These are phyloP conservation scores for Apiotrichum brassicae DNA, from an alignment of 1,284 basidiomycete species.

Conservation along the genomic window DNA sequence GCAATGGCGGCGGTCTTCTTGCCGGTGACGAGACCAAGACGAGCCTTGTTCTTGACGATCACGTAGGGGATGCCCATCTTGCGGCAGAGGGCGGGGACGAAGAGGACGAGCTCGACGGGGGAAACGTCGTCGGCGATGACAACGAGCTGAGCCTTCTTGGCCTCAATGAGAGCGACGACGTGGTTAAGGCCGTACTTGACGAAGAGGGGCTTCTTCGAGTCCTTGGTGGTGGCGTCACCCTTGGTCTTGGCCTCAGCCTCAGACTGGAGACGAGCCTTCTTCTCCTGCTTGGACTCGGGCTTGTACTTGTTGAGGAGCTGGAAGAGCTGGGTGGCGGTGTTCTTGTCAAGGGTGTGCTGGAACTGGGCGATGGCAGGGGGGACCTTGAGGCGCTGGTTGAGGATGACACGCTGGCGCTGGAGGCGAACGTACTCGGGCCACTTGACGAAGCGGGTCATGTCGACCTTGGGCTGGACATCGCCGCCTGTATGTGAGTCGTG, in stretches of 20 bases:
- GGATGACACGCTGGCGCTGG: constrained; percentile 97
- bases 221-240: constrained; percentile 51
- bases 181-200: constrained; percentile 98
- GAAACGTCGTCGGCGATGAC: constrained; percentile 97
- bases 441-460: constrained; percentile 97
- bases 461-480: constrained; percentile 83
- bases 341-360: constrained; percentile 97
- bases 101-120: constrained; percentile 76
- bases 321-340: constrained; percentile 97
- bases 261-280: constrained; percentile 89
- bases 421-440: constrained; percentile 99
- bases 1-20: constrained; percentile 96
- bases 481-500: constrained; percentile 58
- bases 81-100: constrained; percentile 96
- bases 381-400: constrained; percentile 96
- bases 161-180: constrained; percentile 87
- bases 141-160: constrained; percentile 95
- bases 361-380: constrained; percentile 98
- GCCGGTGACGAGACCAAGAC: constrained; percentile 62
- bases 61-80: constrained; percentile 98
- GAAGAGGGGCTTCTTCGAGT: constrained; percentile 86
- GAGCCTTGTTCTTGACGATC: constrained; percentile 94
- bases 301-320: constrained; percentile 91
- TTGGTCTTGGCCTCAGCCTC: constrained; percentile 62
- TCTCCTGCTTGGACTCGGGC: constrained; percentile 76